Percentiles rank a stretch among this genome's conserved stretches.
phyloP scores from a whole-genome alignment of 2,329 filamentous ascomycete genomes.

The Neofusicoccum sp. region DNA sequence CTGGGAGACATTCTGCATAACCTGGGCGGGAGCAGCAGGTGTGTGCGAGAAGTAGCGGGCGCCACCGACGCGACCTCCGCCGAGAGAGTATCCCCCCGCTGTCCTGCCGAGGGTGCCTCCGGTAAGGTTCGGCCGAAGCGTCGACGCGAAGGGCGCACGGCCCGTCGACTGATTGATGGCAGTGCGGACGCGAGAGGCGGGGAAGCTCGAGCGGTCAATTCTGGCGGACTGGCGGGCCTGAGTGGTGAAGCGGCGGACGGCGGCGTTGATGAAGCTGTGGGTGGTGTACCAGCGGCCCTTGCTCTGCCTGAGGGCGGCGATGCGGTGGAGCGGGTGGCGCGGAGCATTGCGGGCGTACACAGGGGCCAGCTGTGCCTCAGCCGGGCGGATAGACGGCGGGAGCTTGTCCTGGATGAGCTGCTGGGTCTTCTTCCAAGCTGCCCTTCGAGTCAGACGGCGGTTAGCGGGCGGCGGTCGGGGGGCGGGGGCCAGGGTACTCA shows the following conservation, averaged over 20 bases:
- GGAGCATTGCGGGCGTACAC: conserved; percentile 57
- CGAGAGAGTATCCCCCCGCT: conserved; percentile 82
- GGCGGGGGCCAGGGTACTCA: conserved; percentile 24
- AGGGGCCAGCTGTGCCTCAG: conserved; percentile 55
- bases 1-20: conserved; percentile 91
- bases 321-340: conserved; percentile 60
- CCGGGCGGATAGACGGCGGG: conserved; percentile 41
- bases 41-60: conserved; percentile 87
- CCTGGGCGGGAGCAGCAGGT: conserved; percentile 80
- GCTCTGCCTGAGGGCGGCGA: conserved; percentile 62
- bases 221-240: conserved; percentile 42
- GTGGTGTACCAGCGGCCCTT: conserved; percentile 65
- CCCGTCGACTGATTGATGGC: conserved; percentile 64
- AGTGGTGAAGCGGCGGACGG: conserved; percentile 54
- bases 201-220: conserved; percentile 53
- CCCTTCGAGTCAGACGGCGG: conserved; percentile 31
- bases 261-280: conserved; percentile 43
- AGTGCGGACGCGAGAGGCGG: conserved; percentile 55
- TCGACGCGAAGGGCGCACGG: conserved; percentile 80
- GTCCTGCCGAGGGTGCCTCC: conserved; percentile 81
- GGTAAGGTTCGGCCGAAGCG: conserved; percentile 87
- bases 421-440: conserved; percentile 49
- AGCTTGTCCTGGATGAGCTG: conserved; percentile 47
- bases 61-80: conserved; percentile 67
- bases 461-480: neutral